Evolutionary conservation across 140 eudicot species (phyloP).

Genomic region (Erigeron philadelphicus): DNA sequence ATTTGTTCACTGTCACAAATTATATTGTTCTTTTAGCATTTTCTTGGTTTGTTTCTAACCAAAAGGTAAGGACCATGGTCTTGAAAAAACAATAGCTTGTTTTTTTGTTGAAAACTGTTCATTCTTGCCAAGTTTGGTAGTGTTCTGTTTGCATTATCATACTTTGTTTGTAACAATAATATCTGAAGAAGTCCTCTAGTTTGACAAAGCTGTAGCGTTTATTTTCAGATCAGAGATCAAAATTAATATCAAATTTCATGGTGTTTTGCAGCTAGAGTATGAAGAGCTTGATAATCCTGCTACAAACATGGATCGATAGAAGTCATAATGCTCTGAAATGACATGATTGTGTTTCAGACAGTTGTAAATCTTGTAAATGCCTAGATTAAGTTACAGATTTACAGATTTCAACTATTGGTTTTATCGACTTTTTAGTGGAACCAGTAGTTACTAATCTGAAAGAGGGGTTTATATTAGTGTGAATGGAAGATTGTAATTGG

Average conservation of each 20-base stretch:
- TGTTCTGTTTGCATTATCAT: too few relatives aligned
- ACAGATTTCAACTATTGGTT: constrained; percentile 14
- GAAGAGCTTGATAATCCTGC: constrained; percentile 52
- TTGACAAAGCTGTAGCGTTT: background rate
- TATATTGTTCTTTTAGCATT: too few relatives aligned
- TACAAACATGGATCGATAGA: constrained; percentile 38
- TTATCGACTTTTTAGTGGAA: constrained; percentile 16
- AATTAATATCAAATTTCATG: constrained; percentile 16
- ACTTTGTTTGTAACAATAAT: too few relatives aligned
- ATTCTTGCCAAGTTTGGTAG: too few relatives aligned
- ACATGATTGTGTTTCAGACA: constrained; percentile 14
- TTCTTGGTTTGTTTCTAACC: too few relatives aligned
- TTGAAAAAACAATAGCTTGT: too few relatives aligned
- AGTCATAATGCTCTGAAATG: background rate
- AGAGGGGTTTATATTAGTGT: constrained; percentile 11
- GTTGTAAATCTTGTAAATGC: constrained; percentile 45
- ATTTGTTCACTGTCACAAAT: too few relatives aligned
- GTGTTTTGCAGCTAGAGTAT: constrained; percentile 54
- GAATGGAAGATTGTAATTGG: background rate
- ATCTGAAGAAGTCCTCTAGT: background rate
- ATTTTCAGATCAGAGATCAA: background rate
- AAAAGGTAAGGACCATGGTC: too few relatives aligned
- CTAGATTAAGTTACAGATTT: constrained; percentile 30
- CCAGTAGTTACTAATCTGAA: constrained; percentile 10
- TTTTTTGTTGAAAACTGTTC: too few relatives aligned